A percentile compares a stretch with the other conserved stretches of the same genome.
Conservation (phyloP, 148 eudicot genomes). For the Beta vulgaris region DNA sequence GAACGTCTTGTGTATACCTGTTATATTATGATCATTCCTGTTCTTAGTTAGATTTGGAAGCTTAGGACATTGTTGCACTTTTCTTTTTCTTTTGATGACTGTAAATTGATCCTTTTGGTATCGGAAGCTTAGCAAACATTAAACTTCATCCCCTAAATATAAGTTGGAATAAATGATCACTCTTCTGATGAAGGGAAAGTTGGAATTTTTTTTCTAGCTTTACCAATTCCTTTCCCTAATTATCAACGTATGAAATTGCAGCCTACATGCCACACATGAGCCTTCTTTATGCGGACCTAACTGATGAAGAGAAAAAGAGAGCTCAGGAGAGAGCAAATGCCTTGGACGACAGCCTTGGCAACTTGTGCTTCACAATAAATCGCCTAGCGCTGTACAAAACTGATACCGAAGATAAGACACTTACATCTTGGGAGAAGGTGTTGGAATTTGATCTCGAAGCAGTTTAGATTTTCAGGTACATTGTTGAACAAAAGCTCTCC, state of each 20-base stretch:
- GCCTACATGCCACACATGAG: constrained; percentile 99
- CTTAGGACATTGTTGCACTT: not conserved
- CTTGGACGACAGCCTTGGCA: constrained; percentile 58
- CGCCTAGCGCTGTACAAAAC: constrained; percentile 77
- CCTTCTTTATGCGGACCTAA: constrained; percentile 72
- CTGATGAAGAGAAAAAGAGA: constrained; percentile 79
- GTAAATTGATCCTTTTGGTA: no score
- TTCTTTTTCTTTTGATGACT: no score
- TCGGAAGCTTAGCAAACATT: not conserved
- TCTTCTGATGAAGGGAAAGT: no score
- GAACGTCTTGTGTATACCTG: not conserved
- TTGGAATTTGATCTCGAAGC: constrained; percentile 50
- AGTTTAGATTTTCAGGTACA: constrained; percentile 15
- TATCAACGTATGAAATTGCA: constrained; percentile 25
- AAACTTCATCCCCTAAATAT: no score
- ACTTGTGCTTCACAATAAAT: constrained; percentile 61
- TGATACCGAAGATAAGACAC: constrained; percentile 71
- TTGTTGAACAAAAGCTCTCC: not conserved
- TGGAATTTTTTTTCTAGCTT: no score
- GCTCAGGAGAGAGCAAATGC: constrained; percentile 68
- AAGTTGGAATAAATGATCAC: not conserved
- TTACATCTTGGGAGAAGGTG: constrained; percentile 84
- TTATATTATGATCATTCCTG: not conserved
- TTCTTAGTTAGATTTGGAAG: not conserved
- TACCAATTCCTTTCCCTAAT: not conserved